A percentile compares a stretch with the other conserved stretches of the same genome.
phyloP scores from a whole-genome alignment of 331 rosid genomes.

The Rosa hybrid region DNA sequence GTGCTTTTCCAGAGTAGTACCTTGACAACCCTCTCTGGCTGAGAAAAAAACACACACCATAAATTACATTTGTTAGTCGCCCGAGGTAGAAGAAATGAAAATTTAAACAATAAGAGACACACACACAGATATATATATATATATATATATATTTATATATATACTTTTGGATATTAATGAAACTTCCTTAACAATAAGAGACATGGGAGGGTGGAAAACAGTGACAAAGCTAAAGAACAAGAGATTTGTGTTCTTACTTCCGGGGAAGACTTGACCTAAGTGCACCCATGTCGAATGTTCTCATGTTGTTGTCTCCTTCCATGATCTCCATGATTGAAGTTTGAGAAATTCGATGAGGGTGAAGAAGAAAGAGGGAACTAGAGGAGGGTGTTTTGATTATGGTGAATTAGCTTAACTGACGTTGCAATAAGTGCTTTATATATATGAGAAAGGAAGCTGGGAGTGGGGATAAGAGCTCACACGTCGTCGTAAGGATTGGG shows the following conservation, averaged over 20 bases:
- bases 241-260: conserved; percentile 44
- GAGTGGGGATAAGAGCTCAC: conserved; percentile 23
- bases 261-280: conserved; percentile 62
- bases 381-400: not conserved
- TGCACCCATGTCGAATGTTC: conserved; percentile 55
- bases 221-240: not conserved
- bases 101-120: too few relatives aligned
- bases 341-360: not conserved
- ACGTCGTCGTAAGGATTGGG: conserved; percentile 18
- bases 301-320: conserved; percentile 43
- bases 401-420: not conserved
- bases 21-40: conserved; percentile 72
- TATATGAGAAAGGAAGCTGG: not conserved
- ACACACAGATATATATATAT: too few relatives aligned
- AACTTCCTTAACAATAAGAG: too few relatives aligned
- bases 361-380: not conserved
- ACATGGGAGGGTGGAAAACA: too few relatives aligned
- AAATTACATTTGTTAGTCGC: too few relatives aligned
- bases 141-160: too few relatives aligned
- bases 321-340: conserved; percentile 37
- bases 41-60: not conserved
- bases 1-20: conserved; percentile 72
- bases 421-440: not conserved
- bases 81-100: too few relatives aligned
- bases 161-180: too few relatives aligned